Base-by-base conservation (phyloP, 108 stramenopile genomes). In the Craspedostauros australis region DNA sequence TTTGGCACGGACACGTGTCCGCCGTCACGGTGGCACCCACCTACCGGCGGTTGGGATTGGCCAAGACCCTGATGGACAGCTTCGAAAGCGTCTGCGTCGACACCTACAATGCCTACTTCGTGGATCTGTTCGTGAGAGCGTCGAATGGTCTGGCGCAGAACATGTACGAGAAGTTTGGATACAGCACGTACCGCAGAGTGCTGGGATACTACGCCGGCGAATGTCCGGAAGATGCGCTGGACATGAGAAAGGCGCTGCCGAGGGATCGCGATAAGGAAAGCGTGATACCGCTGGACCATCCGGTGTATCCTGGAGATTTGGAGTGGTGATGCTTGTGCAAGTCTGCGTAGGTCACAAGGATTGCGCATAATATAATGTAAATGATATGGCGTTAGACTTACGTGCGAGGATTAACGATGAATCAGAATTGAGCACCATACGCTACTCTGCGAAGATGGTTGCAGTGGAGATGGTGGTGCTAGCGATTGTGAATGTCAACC, bases 1-100 rank as follows among this genome's bases (percentile, higher is more conserved):
- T 91, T 2, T 99, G 99, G 99, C 99, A 99, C 61, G 99, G 97
- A 0, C 97, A 99, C 60, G 99, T 99, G 9, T 96, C 95, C 12
- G 96, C 96, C 0, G 95, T 98, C 1, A 99, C 96, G 16, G 97
- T 98, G 5, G 86, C 94, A 5, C 96, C 97, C 0, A 64, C 76
- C 48, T 97, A 88, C 64, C 70, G 96, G 45, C 70, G 89, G 14
- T 54, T 89, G 27, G 96, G 93, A 37, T 52, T 97, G 36, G 99
- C 96, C 21, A 84, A 83, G 62, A 79, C 66, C 41, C 57, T 99
- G 30, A 99, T 99, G 99, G 80, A 90, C 25, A 72, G 78, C 66
- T 89, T 99, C 47, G 99, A 99, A 63, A 19, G 49, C 14, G 57
- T 79, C 20, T 86, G 90, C 33, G 53, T 77, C 28, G 46, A 81